phyloP scores from a whole-genome alignment of 129 eudicot species.

The Oenanthe sinensis region DNA sequence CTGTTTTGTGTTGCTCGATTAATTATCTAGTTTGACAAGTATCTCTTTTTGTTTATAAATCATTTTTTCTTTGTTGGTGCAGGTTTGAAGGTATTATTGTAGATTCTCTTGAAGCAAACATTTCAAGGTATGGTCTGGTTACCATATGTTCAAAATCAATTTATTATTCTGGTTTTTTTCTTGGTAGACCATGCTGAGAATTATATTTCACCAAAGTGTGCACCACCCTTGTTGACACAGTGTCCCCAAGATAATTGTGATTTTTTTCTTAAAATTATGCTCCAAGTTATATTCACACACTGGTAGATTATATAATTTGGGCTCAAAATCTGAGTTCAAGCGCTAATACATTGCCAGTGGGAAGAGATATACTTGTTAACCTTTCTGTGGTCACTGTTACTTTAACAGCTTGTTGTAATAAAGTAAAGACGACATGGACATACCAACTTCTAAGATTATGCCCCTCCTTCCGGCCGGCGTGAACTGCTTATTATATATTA shows the following conservation, averaged over 20 bases:
- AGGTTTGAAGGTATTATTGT: slow-evolving; percentile 84
- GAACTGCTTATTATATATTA: background rate
- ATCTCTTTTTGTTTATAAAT: slow-evolving; percentile 9
- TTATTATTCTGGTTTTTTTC: background rate
- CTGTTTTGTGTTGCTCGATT: slow-evolving; percentile 19
- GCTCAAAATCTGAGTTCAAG: background rate
- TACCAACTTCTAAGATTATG: background rate
- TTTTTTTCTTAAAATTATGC: background rate
- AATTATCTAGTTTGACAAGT: slow-evolving; percentile 3
- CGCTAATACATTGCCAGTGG: background rate
- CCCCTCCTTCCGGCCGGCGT: background rate
- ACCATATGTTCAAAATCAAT: background rate
- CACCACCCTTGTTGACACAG: background rate
- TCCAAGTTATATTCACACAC: background rate
- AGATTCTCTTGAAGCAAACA: slow-evolving; percentile 73
- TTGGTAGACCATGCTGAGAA: background rate
- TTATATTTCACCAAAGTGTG: background rate
- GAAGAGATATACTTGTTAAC: background rate
- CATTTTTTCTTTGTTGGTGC: slow-evolving; percentile 26
- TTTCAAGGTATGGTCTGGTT: slow-evolving; percentile 58
- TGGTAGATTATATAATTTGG: background rate
- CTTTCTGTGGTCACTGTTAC: background rate
- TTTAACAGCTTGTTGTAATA: background rate
- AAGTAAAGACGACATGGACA: background rate
- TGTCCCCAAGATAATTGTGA: background rate